Evolutionary conservation across 768 basidiomycete genomes (phyloP).

Genomic region (Gloeophyllum trabeum): DNA sequence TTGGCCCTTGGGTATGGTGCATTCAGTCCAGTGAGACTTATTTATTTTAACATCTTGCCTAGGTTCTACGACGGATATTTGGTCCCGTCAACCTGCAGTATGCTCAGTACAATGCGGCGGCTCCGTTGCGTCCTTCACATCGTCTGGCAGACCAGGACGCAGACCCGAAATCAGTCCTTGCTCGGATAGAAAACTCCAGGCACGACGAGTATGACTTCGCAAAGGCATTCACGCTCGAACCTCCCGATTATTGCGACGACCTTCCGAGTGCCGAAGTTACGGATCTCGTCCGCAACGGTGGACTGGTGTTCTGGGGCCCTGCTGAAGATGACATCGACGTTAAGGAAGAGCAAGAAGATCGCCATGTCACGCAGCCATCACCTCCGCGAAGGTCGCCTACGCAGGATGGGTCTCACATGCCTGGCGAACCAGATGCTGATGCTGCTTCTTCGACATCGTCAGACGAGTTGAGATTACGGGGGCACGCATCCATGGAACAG

Average conservation of each 20-base stretch:
- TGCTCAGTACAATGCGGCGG: neutral
- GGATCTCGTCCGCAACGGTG: neutral
- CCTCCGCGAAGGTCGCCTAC: too few species aligned
- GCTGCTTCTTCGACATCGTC: too few species aligned
- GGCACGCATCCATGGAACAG: too few species aligned
- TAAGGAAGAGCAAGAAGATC: too few species aligned
- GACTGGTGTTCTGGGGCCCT: neutral
- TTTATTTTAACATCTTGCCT: slow-evolving; percentile 27
- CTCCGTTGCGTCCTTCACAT: slow-evolving; percentile 4
- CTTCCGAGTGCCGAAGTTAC: neutral
- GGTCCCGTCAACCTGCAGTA: slow-evolving; percentile 2
- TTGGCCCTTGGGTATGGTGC: too few species aligned
- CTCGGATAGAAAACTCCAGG: slow-evolving; percentile 4
- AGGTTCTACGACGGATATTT: slow-evolving; percentile 29
- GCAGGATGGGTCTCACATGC: too few species aligned
- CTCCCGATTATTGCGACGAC: neutral
- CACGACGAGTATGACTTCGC: slow-evolving; percentile 44
- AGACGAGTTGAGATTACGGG: too few species aligned
- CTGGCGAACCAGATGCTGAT: too few species aligned
- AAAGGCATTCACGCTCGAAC: slow-evolving; percentile 21
- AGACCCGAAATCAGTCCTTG: neutral
- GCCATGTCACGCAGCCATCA: too few species aligned
- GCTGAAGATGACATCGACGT: too few species aligned
- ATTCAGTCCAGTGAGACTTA: too few species aligned
- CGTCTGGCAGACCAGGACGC: neutral